Evolutionary conservation across 2,329 filamentous ascomycete genomes (phyloP), one percentile per base, ranked within the genome.

Genomic region (Verticillium zaregamsianum): DNA sequence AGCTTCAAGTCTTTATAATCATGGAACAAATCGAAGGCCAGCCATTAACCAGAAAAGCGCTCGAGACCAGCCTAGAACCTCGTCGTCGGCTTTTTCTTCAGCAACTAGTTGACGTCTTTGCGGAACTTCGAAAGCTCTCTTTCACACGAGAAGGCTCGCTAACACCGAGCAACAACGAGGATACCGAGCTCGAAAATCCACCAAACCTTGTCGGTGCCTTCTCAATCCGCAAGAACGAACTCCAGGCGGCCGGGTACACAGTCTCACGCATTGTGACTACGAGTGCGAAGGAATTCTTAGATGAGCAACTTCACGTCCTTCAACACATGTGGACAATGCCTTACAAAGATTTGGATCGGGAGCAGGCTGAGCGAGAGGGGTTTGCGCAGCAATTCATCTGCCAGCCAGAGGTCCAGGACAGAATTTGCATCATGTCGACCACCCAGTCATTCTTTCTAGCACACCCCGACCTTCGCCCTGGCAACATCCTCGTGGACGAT

Each of bases 91-190:
- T 58, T 5, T 62, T 67, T n/a, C 65, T 61, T 57, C 25, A n/a
- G n/a, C 55, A 61, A 17, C 59, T 67, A 14, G 61, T 65, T 39
- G 55, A 65, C 55, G 56, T 66, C 28, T 35, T 66, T n/a, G 45
- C 57, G 2, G 49, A 65, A 59, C 60, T 66, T 14, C 45, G 55
- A 14, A 39, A 59, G 33, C 62, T 65, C 3, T 31, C 62, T 40
- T 66, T 65, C 40, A 35, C 63, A 3, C 49, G 45, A 5, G 55
- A 49, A 39, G 65, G 63, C n/a, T 66, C 65, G 3, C 52, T 66
- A 28, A 63, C 63, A 59, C 62, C 63, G n/a, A 40, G 37, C 40
- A 55, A 25, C 9, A 55, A 28, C 56, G 52, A 7, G 59, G 49
- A 23, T n/a, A n/a, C 14, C 52, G 52, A 31, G 2, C 52, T 49